Evolutionary conservation across 805 yeast species (phyloP).

Genomic region (Vanderwaltozyma tropicalis): DNA sequence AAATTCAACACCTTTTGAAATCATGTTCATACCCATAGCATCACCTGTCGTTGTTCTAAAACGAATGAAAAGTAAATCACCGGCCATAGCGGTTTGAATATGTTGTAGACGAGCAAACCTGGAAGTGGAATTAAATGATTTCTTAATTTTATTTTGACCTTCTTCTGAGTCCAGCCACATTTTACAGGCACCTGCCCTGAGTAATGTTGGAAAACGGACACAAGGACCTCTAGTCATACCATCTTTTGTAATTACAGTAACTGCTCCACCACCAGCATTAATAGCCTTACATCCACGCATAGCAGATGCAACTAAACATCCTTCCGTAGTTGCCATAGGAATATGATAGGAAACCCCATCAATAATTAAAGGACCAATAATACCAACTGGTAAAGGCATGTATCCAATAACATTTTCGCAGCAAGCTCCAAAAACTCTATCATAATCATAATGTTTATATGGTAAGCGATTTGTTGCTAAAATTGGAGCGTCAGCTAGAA

Average conservation of each 20-base stretch:
- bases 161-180: slow-evolving; percentile 92
- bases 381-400: slow-evolving; percentile 94
- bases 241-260: slow-evolving; percentile 83
- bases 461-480: slow-evolving; percentile 67
- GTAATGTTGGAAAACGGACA: slow-evolving; percentile 73
- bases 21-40: slow-evolving; percentile 99
- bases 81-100: slow-evolving; percentile 94
- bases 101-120: slow-evolving; percentile 92
- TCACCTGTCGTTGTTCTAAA: slow-evolving; percentile 98
- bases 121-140: slow-evolving; percentile 94
- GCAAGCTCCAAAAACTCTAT: slow-evolving; percentile 95
- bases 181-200: slow-evolving; percentile 89
- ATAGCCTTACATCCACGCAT: slow-evolving; percentile 99
- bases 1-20: slow-evolving; percentile 92
- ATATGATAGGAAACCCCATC: slow-evolving; percentile 82
- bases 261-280: slow-evolving; percentile 93
- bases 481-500: slow-evolving; percentile 69
- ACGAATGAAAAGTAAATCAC: slow-evolving; percentile 76
- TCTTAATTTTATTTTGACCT: slow-evolving; percentile 71
- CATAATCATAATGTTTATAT: slow-evolving; percentile 74
- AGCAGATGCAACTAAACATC: slow-evolving; percentile 95
- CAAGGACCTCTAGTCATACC: slow-evolving; percentile 99
- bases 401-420: slow-evolving; percentile 97
- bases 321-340: slow-evolving; percentile 99
- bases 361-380: slow-evolving; percentile 91